phyloP scores from a whole-genome alignment of 2,329 filamentous ascomycete genomes.

The Calycina marina region DNA sequence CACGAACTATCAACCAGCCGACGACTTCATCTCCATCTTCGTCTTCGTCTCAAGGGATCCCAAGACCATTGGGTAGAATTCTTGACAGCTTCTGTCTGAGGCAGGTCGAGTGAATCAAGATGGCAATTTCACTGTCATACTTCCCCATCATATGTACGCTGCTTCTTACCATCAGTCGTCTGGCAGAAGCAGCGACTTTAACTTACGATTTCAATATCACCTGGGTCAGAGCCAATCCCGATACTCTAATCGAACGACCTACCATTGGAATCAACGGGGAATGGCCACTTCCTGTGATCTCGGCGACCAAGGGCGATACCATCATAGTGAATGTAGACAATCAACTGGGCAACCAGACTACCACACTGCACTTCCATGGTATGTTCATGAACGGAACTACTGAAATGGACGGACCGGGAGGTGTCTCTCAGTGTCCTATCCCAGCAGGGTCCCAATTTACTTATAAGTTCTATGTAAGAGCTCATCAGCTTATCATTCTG shows the following conservation, averaged over 20 bases:
- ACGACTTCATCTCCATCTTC: too few species aligned
- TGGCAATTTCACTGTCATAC: constrained; percentile 30
- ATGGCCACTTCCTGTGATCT: constrained; percentile 59
- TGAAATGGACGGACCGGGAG: constrained; percentile 52
- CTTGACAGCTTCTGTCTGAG: too few species aligned
- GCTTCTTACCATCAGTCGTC: constrained; percentile 18
- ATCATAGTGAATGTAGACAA: constrained; percentile 28
- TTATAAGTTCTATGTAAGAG: constrained; percentile 49
- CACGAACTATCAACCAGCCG: too few species aligned
- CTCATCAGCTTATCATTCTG: background rate
- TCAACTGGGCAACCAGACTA: constrained; percentile 37
- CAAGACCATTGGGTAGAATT: too few species aligned
- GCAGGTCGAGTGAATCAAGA: constrained; percentile 13
- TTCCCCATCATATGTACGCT: constrained; percentile 24
- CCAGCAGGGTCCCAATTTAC: constrained; percentile 48
- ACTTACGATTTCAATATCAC: constrained; percentile 53
- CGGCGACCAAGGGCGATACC: constrained; percentile 44
- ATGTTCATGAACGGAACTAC: constrained; percentile 53
- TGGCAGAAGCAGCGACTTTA: constrained; percentile 30
- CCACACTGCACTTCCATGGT: constrained; percentile 57
- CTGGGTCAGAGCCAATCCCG: constrained; percentile 60
- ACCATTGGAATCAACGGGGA: constrained; percentile 63
- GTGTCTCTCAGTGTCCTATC: constrained; percentile 54
- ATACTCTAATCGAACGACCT: constrained; percentile 47
- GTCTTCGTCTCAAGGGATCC: too few species aligned